These are phyloP conservation scores for Suillus brevipes DNA, from an alignment of 768 basidiomycete species.

Conservation along the genomic window DNA sequence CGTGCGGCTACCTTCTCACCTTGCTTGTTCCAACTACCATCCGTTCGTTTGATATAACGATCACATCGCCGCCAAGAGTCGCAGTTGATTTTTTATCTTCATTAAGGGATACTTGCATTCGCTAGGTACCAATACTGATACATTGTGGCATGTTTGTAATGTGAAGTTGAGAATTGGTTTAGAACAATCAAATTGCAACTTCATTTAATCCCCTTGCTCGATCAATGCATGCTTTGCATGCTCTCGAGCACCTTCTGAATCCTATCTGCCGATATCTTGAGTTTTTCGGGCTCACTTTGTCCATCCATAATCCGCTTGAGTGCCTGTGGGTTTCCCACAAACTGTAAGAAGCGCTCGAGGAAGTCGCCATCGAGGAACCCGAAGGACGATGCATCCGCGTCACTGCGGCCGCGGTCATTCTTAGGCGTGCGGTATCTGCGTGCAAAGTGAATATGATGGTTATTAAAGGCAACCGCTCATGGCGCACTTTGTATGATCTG, in stretches of 20 bases:
- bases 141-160: slow-evolving; percentile 18
- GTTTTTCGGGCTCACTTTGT: slow-evolving; percentile 54
- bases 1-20: slow-evolving; percentile 8
- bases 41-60: not conserved
- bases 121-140: slow-evolving; percentile 15
- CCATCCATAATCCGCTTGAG: slow-evolving; percentile 59
- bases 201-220: not conserved
- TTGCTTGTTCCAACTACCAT: slow-evolving; percentile 17
- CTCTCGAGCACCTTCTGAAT: slow-evolving; percentile 47
- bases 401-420: slow-evolving; percentile 53
- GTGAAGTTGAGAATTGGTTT: not conserved
- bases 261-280: slow-evolving; percentile 42
- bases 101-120: not conserved
- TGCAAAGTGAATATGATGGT: slow-evolving; percentile 2
- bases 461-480: not conserved
- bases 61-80: not conserved
- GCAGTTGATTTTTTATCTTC: not conserved
- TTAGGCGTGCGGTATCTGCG: slow-evolving; percentile 72
- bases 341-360: slow-evolving; percentile 63
- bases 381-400: slow-evolving; percentile 53
- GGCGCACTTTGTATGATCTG: slow-evolving; percentile 61
- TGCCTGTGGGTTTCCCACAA: slow-evolving; percentile 38
- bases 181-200: not conserved
- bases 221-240: slow-evolving; percentile 58
- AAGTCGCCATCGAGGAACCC: slow-evolving; percentile 93